phyloP scores from a whole-genome alignment of 345 rosid species.

The Erodium maritimum region DNA sequence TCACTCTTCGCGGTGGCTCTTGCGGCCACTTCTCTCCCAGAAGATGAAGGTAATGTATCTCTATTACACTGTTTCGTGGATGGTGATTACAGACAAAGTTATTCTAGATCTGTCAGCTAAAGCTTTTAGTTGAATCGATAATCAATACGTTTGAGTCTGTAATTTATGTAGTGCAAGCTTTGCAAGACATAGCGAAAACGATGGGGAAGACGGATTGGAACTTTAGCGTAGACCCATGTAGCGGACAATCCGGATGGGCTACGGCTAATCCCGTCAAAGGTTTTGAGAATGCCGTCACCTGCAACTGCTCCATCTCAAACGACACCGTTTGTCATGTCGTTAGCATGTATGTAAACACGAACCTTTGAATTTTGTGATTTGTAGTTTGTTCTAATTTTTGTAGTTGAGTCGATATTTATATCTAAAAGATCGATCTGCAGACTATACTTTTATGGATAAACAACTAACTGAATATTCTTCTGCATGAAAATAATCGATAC shows the following conservation, averaged over 20 bases:
- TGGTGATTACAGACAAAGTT: too few species aligned
- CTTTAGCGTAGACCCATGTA: slow-evolving; percentile 47
- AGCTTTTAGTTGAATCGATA: too few species aligned
- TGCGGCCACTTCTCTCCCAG: neutral
- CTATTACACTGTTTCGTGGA: too few species aligned
- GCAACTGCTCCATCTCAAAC: slow-evolving; percentile 26
- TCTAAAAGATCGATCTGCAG: too few species aligned
- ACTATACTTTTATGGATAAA: too few species aligned
- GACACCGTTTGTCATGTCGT: slow-evolving; percentile 28
- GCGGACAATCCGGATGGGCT: slow-evolving; percentile 28
- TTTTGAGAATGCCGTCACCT: slow-evolving; percentile 22
- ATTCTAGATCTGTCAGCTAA: too few species aligned
- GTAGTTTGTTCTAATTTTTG: neutral
- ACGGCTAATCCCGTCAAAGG: neutral
- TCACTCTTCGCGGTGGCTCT: neutral
- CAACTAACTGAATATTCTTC: too few species aligned
- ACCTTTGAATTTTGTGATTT: too few species aligned
- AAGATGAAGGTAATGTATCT: neutral
- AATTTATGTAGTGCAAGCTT: slow-evolving; percentile 30
- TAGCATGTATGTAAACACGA: slow-evolving; percentile 5
- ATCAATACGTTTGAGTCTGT: too few species aligned
- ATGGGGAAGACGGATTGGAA: slow-evolving; percentile 41
- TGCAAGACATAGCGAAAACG: slow-evolving; percentile 27
- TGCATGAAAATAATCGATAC: too few species aligned
- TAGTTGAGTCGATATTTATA: too few species aligned